A percentile compares a stretch with the other conserved stretches of the same genome.
These are phyloP conservation scores for Tuber indicum DNA, from an alignment of 495 filamentous ascomycete genomes.

Conservation along the genomic window DNA sequence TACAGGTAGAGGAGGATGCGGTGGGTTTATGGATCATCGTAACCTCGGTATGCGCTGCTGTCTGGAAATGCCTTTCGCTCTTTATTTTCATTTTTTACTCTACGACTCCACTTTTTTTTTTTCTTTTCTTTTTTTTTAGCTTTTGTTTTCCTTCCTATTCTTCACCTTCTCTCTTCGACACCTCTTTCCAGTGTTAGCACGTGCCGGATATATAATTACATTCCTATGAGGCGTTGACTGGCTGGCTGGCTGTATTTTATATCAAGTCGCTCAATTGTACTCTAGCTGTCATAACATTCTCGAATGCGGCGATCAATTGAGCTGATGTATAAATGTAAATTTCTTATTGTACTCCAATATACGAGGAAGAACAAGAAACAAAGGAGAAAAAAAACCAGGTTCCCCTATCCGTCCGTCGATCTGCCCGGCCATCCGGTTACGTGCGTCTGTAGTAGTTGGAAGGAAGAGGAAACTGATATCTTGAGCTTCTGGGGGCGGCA, in stretches of 20 bases:
- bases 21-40: not conserved
- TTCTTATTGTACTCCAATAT: conserved; percentile 1
- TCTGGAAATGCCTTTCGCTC: not conserved
- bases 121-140: not conserved
- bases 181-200: conserved; percentile 26
- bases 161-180: conserved; percentile 14
- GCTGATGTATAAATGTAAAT: not conserved
- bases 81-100: not conserved
- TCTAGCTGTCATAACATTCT: conserved; percentile 14
- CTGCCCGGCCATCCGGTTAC: not conserved
- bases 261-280: conserved; percentile 41
- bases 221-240: conserved; percentile 35
- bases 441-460: not conserved
- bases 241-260: conserved; percentile 33
- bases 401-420: not conserved
- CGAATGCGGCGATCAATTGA: not conserved
- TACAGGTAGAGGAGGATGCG: conserved; percentile 60
- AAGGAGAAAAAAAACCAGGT: conserved; percentile 11
- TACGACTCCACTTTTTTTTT: not conserved
- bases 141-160: conserved; percentile 12
- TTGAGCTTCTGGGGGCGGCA: not conserved
- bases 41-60: not conserved
- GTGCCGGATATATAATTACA: conserved; percentile 40
- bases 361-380: conserved; percentile 16
- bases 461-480: not conserved